phyloP scores from a whole-genome alignment of 805 yeast species.

The Candida chauliodis region DNA sequence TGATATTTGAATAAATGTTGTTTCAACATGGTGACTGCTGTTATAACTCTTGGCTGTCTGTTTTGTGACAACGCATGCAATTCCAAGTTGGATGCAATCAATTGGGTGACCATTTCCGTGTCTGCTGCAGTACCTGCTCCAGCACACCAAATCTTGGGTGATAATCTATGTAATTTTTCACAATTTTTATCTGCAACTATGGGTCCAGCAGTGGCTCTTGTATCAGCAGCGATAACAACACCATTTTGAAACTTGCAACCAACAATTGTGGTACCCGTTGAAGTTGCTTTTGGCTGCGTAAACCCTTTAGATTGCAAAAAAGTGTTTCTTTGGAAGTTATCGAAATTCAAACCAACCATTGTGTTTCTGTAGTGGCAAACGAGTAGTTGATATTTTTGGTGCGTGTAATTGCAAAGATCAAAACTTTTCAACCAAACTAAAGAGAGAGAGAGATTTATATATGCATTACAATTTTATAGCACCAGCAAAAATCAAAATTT shows the following conservation, averaged over 20 bases:
- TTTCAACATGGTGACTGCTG: conserved; percentile 87
- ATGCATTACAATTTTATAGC: conserved; percentile 46
- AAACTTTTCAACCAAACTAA: background rate
- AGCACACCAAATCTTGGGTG: conserved; percentile 97
- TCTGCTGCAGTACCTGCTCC: conserved; percentile 99
- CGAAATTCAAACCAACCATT: conserved; percentile 92
- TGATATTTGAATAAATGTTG: conserved; percentile 96
- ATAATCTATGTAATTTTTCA: conserved; percentile 85
- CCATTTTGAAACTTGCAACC: conserved; percentile 93
- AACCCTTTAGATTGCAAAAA: conserved; percentile 69
- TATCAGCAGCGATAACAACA: conserved; percentile 97
- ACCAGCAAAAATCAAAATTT: conserved; percentile 63
- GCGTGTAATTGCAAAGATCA: no score
- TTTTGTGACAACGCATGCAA: conserved; percentile 80
- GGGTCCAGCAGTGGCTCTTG: conserved; percentile 95
- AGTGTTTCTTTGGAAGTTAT: conserved; percentile 87
- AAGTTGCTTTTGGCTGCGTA: conserved; percentile 82
- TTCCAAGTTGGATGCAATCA: conserved; percentile 87
- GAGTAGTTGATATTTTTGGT: background rate
- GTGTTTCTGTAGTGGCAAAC: conserved; percentile 3
- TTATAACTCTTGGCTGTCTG: conserved; percentile 88
- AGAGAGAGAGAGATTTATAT: background rate
- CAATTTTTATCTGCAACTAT: conserved; percentile 98
- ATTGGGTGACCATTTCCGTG: conserved; percentile 95
- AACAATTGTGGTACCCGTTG: conserved; percentile 99